Evolutionary conservation across 768 basidiomycete species (phyloP).

Genomic region (Tricholoma sp.): DNA sequence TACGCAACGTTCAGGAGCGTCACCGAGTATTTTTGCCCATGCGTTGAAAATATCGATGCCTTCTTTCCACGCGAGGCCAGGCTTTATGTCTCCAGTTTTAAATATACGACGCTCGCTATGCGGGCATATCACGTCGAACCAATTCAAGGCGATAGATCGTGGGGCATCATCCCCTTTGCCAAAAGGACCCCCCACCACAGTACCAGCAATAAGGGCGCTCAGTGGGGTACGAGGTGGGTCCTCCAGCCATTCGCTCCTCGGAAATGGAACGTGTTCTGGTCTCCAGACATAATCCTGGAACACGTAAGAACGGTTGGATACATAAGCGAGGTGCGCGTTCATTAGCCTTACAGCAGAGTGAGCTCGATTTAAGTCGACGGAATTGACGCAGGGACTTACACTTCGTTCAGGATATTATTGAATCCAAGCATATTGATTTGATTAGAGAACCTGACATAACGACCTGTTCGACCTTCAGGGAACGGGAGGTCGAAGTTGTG

Average conservation of each 20-base stretch:
- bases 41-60: slow-evolving; percentile 34
- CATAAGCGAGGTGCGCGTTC: slow-evolving; percentile 45
- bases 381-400: slow-evolving; percentile 21
- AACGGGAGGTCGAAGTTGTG: slow-evolving; percentile 31
- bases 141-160: slow-evolving; percentile 37
- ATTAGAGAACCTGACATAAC: slow-evolving; percentile 33
- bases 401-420: slow-evolving; percentile 39
- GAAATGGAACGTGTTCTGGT: slow-evolving; percentile 39
- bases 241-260: slow-evolving; percentile 19
- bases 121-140: slow-evolving; percentile 46
- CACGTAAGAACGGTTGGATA: slow-evolving; percentile 44
- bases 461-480: slow-evolving; percentile 33
- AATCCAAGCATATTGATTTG: slow-evolving; percentile 31
- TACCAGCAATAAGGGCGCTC: slow-evolving; percentile 37
- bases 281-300: slow-evolving; percentile 43
- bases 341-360: slow-evolving; percentile 30
- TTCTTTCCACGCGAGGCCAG: slow-evolving; percentile 19
- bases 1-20: slow-evolving; percentile 38
- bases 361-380: not conserved
- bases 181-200: slow-evolving; percentile 40
- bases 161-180: slow-evolving; percentile 33
- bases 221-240: slow-evolving; percentile 33
- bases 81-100: slow-evolving; percentile 35
- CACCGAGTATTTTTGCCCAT: slow-evolving; percentile 35
- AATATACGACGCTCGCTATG: slow-evolving; percentile 29